Conservation (phyloP, 306 rosid species). For the barrel medic (Medicago truncatula) region DNA sequence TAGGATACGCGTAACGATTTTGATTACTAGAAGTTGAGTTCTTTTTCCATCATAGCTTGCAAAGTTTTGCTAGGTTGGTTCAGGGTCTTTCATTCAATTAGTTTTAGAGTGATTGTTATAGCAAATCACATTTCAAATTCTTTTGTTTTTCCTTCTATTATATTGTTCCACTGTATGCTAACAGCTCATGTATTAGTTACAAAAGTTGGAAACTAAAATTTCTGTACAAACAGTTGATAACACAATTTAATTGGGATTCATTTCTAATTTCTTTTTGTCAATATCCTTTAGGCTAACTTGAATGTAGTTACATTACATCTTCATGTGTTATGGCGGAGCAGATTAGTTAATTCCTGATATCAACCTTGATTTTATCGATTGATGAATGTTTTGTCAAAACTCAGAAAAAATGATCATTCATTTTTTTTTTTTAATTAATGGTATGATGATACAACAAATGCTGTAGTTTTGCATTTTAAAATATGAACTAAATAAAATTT, state of each 20-base stretch:
- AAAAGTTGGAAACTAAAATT: constrained; percentile 42
- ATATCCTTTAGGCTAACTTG: constrained; percentile 26
- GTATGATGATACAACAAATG: no score
- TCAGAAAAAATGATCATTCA: neutral
- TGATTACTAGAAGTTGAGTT: constrained; percentile 49
- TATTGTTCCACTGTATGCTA: constrained; percentile 43
- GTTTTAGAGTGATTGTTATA: constrained; percentile 53
- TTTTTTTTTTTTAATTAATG: neutral
- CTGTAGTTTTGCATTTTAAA: constrained; percentile 8
- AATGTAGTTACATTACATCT: constrained; percentile 24
- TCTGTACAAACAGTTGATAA: constrained; percentile 48
- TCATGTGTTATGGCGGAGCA: constrained; percentile 14
- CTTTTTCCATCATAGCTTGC: constrained; percentile 44
- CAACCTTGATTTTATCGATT: neutral
- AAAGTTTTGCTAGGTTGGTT: constrained; percentile 33
- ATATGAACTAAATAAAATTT: neutral
- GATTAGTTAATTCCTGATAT: constrained; percentile 22
- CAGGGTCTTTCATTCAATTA: constrained; percentile 39
- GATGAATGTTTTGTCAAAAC: constrained; percentile 8
- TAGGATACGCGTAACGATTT: constrained; percentile 46
- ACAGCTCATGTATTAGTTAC: constrained; percentile 55
- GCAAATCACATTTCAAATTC: constrained; percentile 49
- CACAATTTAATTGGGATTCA: constrained; percentile 41
- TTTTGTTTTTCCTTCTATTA: constrained; percentile 27
- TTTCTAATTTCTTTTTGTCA: constrained; percentile 19